These are phyloP conservation scores for Dictyostelium intermedium DNA, from an alignment of 78 protist species.

Conservation along the genomic window DNA sequence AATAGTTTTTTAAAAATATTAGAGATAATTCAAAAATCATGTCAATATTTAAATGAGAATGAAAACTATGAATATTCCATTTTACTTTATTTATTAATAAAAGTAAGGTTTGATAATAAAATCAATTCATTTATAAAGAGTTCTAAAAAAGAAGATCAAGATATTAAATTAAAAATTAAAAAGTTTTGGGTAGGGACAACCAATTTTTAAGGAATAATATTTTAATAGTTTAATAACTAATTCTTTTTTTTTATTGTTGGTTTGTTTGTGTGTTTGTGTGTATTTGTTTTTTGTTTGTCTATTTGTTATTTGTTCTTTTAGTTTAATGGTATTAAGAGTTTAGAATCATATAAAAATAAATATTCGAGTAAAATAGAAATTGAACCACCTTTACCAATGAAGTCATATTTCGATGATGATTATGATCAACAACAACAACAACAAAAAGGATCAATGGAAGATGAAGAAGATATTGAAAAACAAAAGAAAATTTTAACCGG, in stretches of 20 bases:
- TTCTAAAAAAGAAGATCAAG: not conserved
- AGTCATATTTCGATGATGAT: not conserved
- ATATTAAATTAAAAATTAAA: not conserved
- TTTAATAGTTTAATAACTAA: not conserved
- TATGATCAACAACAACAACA: not conserved
- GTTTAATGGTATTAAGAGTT: not conserved
- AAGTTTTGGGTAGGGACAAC: not conserved
- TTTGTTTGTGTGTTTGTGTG: too few relatives aligned
- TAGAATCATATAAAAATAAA: not conserved
- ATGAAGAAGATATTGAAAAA: not conserved
- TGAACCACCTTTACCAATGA: not conserved
- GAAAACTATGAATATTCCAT: not conserved
- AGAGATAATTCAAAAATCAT: not conserved
- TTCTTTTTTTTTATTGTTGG: not conserved
- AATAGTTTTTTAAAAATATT: not conserved
- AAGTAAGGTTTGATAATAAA: not conserved
- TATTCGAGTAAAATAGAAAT: not conserved
- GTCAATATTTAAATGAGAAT: slow-evolving; percentile 6
- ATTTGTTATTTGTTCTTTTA: not conserved
- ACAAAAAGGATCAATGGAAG: not conserved
- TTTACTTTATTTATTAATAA: not conserved
- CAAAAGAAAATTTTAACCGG: not conserved
- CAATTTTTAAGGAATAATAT: not conserved
- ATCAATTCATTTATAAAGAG: not conserved
- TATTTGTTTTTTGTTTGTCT: too few relatives aligned